phyloP scores from a whole-genome alignment of 164 flowering plant species.

The Dillenia turbinata region DNA sequence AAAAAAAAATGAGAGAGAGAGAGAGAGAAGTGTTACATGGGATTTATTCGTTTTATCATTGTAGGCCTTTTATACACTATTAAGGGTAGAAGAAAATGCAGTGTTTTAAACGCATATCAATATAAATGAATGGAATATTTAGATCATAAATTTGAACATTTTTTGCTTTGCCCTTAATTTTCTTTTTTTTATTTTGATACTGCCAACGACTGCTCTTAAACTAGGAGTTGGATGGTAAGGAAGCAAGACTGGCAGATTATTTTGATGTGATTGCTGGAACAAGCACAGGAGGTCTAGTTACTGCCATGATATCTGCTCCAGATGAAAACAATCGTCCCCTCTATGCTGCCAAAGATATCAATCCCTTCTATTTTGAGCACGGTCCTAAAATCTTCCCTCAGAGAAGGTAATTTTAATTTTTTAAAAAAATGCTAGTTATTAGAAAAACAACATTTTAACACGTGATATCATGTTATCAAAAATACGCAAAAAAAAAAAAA shows the following conservation, averaged over 20 bases:
- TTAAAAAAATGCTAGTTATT: background rate
- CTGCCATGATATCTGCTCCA: slow-evolving; percentile 28
- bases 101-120: no score
- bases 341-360: slow-evolving; percentile 27
- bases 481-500: no score
- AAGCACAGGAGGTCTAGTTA: slow-evolving; percentile 32
- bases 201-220: background rate
- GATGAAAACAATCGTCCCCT: slow-evolving; percentile 22
- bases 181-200: no score
- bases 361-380: slow-evolving; percentile 19
- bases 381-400: slow-evolving; percentile 29
- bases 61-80: no score
- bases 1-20: no score
- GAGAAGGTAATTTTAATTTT: background rate
- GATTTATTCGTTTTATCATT: no score
- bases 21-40: background rate
- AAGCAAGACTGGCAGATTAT: slow-evolving; percentile 27
- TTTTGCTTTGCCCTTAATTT: no score
- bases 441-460: no score
- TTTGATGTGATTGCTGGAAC: slow-evolving; percentile 30
- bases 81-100: no score
- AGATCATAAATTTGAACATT: no score
- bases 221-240: slow-evolving; percentile 23
- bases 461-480: background rate
- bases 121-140: no score